A percentile compares a stretch with the other conserved stretches of the same genome.
Conservation (phyloP, 139 green algal genomes). For the Tetraselmis chui region DNA sequence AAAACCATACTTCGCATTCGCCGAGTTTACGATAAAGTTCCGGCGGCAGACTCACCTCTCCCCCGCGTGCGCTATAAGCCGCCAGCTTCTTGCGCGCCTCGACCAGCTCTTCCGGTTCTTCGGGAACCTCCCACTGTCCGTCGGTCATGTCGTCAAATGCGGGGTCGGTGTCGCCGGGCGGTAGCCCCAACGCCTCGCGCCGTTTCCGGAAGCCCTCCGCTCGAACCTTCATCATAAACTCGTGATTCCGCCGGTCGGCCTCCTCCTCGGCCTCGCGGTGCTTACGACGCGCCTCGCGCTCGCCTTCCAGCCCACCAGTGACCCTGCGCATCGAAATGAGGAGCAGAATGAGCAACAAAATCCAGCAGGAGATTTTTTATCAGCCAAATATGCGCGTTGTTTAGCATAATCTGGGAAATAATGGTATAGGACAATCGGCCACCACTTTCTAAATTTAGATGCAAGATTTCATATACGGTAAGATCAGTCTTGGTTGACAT, state of each 20-base stretch:
- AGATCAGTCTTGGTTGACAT: no score
- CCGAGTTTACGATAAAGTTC: no score
- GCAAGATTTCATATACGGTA: no score
- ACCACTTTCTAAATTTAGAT: no score
- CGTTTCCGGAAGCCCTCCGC: constrained; percentile 52
- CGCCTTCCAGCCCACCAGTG: constrained; percentile 59
- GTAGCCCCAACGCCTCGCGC: constrained; percentile 53
- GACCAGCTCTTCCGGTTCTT: constrained; percentile 50
- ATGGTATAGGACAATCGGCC: no score
- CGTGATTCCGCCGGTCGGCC: constrained; percentile 50
- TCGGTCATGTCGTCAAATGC: constrained; percentile 16
- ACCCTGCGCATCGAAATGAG: constrained; percentile 26
- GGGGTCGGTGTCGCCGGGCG: constrained; percentile 39
- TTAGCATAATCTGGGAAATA: no score
- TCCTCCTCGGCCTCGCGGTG: constrained; percentile 45
- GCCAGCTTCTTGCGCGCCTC: constrained; percentile 38
- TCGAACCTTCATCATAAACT: constrained; percentile 56
- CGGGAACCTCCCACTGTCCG: background rate
- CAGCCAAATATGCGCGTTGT: no score
- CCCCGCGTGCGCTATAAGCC: constrained; percentile 27
- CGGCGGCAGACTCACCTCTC: constrained; percentile 16
- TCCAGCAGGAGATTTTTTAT: no score
- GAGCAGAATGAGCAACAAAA: no score
- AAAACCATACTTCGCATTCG: no score
- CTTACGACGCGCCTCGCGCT: constrained; percentile 54